Base-by-base conservation (phyloP, 2,329 filamentous ascomycete species). In the Atkinsonella texensis region DNA sequence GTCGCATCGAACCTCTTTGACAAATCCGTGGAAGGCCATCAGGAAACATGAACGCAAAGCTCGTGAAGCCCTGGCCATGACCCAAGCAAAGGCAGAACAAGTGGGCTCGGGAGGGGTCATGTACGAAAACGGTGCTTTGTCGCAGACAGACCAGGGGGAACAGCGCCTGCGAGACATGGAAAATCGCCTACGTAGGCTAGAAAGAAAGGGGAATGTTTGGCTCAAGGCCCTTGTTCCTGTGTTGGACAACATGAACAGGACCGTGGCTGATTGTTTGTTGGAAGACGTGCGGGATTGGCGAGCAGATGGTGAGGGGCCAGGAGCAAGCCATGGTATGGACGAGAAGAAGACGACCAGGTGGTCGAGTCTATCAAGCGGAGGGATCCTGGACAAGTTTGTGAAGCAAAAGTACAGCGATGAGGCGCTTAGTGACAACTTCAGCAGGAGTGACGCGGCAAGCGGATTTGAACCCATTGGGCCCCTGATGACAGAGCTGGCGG, bases 151-250 rank as follows among this genome's bases (percentile, higher is more conserved):
- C 47, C 63, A 63, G 51, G 65, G 67, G 10, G 69, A 72, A 53
- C 63, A 67, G 18, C 71, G 68, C 8, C 60, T 73, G 15, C 66
- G 65, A 23, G 75, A 78, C 40, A 70, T 76, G 62, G 73, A 76
- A 55, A 65, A 65, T 11, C 69, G 74, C 1, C 59, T 77, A 12
- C 67, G 68, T 7, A 64, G 66, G 15, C 65, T 77, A 1, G 74
- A 78, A 60, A 65, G 66, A 15, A 72, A 73, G 47, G 69, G 71
- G 41, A 72, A 76, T 40, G 61, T 71, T 3, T 72, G 71, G 68
- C 60, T 73, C 42, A 63, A 68, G 13, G 68, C 72, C 2, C 59
- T 77, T 28, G 62, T 71, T 2, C 70, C 73, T 4, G 63, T 77
- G 4, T 61, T 77, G 40, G 68, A 74, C 38, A 70, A 67, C 33